These are phyloP conservation scores for Fusarium sp. DNA, from an alignment of 2,329 filamentous ascomycete species.

Conservation along the genomic window DNA sequence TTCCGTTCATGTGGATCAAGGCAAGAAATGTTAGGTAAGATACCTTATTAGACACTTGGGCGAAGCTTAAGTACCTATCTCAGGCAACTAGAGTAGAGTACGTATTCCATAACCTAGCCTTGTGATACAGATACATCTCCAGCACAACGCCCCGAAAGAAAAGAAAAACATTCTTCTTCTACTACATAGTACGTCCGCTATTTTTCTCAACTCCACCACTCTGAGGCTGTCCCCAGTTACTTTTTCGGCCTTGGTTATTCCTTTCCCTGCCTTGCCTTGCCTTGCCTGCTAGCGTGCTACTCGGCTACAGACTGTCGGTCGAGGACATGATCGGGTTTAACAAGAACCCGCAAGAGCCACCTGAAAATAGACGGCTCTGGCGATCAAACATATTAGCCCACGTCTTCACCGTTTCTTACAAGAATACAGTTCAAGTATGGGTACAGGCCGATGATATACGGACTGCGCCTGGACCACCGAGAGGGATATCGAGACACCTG, in stretches of 20 bases:
- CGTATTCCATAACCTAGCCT: too few relatives aligned
- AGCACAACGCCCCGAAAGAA: too few relatives aligned
- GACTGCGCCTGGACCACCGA: not conserved
- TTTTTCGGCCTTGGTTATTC: constrained; percentile 7
- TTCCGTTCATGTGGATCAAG: constrained; percentile 4
- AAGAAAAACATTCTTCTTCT: not conserved
- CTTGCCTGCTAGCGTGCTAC: not conserved
- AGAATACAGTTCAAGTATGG: not conserved
- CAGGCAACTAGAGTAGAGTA: too few relatives aligned
- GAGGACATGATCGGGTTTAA: not conserved
- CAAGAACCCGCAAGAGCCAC: constrained; percentile 19
- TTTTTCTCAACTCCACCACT: constrained; percentile 13
- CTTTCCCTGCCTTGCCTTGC: not conserved
- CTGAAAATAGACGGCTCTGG: constrained; percentile 29
- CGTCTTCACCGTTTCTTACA: constrained; percentile 32
- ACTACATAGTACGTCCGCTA: not conserved
- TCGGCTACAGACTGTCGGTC: constrained; percentile 12
- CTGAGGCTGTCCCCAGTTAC: constrained; percentile 1
- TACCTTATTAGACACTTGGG: too few relatives aligned
- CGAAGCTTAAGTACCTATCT: not conserved
- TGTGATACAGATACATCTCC: too few relatives aligned
- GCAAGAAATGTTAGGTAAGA: too few relatives aligned
- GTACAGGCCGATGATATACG: not conserved
- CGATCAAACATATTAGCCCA: constrained; percentile 32
- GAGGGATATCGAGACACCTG: not conserved